These are phyloP conservation scores for Trypanosoma rangeli DNA, from an alignment of 208 protist genomes.

Conservation along the genomic window DNA sequence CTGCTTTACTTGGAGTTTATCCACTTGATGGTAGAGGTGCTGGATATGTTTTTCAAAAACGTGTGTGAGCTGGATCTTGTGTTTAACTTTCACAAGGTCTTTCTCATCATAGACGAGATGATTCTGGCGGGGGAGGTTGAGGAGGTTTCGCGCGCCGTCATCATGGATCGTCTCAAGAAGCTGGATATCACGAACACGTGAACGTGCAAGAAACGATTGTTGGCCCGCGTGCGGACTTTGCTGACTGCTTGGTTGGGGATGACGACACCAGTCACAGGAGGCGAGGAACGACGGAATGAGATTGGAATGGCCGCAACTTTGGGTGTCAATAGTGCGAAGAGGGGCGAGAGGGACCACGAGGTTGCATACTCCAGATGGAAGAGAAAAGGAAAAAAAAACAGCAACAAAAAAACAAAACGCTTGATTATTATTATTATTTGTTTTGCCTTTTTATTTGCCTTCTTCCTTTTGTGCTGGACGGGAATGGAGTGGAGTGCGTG, in stretches of 20 bases:
- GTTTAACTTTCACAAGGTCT: constrained; percentile 99
- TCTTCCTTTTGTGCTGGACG: not conserved
- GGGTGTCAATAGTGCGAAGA: not conserved
- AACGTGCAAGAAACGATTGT: not conserved
- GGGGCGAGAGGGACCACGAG: not conserved
- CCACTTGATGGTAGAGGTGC: constrained; percentile 97
- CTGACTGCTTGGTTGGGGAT: no score
- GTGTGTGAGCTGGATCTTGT: constrained; percentile 99
- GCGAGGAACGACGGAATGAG: no score
- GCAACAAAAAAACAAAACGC: not conserved
- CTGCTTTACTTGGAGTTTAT: constrained; percentile 98
- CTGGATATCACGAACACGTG: constrained; percentile 90
- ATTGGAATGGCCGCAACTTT: no score
- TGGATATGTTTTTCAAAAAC: constrained; percentile 99
- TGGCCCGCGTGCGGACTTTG: no score
- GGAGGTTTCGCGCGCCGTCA: constrained; percentile 95
- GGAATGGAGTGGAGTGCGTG: constrained; percentile 1
- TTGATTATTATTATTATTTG: constrained; percentile 2
- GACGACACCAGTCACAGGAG: no score
- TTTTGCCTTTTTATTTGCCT: not conserved
- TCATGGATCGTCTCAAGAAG: constrained; percentile 90
- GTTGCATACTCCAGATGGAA: not conserved
- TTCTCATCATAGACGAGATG: constrained; percentile 99
- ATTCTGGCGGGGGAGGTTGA: constrained; percentile 98
- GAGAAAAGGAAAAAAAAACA: not conserved